These are phyloP conservation scores for Lipomyces oligophaga DNA, from an alignment of 805 yeast species.

Conservation along the genomic window DNA sequence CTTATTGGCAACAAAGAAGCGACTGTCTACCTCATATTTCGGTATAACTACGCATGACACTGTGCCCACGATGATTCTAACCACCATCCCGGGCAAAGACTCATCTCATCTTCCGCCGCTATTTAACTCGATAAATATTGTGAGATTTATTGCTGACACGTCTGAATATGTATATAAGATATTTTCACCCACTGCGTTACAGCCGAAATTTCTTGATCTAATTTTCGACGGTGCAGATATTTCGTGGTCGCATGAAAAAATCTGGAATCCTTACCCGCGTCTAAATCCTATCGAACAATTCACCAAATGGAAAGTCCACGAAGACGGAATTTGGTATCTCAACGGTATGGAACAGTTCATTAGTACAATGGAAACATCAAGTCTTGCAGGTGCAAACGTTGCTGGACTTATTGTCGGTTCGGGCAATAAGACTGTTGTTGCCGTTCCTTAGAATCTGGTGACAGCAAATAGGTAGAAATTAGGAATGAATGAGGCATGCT, in stretches of 20 bases:
- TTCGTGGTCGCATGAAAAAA: constrained; percentile 36
- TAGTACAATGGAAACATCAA: constrained; percentile 52
- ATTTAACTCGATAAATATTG: constrained; percentile 40
- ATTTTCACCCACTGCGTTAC: constrained; percentile 37
- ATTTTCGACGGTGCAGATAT: constrained; percentile 34
- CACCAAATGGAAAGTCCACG: constrained; percentile 35
- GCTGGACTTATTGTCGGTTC: constrained; percentile 42
- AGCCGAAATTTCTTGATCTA: constrained; percentile 24
- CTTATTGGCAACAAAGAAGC: constrained; percentile 34
- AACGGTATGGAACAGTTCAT: constrained; percentile 47
- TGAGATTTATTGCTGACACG: constrained; percentile 32
- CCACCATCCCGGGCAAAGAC: constrained; percentile 24
- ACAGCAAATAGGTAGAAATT: background rate
- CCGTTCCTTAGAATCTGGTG: constrained; percentile 11
- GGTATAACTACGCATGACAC: constrained; percentile 19
- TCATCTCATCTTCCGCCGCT: constrained; percentile 25
- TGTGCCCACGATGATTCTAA: constrained; percentile 26
- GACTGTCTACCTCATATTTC: constrained; percentile 30
- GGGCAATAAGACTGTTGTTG: constrained; percentile 12
- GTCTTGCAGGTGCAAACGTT: constrained; percentile 49
- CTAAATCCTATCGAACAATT: constrained; percentile 37
- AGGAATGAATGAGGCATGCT: too few species aligned
- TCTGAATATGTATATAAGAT: constrained; percentile 44
- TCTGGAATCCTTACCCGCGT: constrained; percentile 48
- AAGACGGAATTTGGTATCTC: constrained; percentile 42